A percentile compares a stretch with the other conserved stretches of the same genome.
These are phyloP conservation scores for Wickerhamomyces subpelliculosus DNA, from an alignment of 805 yeast species.

Conservation along the genomic window DNA sequence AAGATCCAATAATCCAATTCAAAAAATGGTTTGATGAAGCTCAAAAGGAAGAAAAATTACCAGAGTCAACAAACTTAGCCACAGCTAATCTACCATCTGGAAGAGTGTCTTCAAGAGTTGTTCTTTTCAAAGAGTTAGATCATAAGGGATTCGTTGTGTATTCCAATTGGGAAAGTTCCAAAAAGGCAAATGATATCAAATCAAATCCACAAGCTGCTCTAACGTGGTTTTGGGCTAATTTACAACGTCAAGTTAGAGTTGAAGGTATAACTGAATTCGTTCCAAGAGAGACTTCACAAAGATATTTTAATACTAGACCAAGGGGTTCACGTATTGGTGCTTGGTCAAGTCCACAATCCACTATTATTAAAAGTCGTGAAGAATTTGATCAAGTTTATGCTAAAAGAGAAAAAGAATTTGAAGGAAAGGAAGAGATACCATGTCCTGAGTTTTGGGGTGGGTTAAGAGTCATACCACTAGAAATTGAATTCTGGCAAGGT, in stretches of 20 bases:
- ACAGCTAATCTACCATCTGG: conserved; percentile 89
- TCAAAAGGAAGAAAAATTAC: conserved; percentile 49
- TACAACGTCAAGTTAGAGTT: conserved; percentile 88
- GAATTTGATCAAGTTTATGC: conserved; percentile 52
- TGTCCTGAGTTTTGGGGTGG: conserved; percentile 98
- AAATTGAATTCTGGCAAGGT: conserved; percentile 98
- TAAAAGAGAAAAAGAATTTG: conserved; percentile 48
- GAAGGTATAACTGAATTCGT: conserved; percentile 81
- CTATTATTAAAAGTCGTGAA: conserved; percentile 47
- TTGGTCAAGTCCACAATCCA: conserved; percentile 90
- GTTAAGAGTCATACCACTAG: conserved; percentile 76
- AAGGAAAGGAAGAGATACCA: conserved; percentile 59
- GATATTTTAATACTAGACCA: conserved; percentile 84
- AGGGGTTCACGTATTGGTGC: conserved; percentile 93
- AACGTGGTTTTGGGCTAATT: conserved; percentile 85
- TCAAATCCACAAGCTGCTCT: conserved; percentile 77
- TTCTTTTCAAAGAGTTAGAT: conserved; percentile 86
- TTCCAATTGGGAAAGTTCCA: conserved; percentile 87
- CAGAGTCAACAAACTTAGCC: conserved; percentile 83
- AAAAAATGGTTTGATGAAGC: conserved; percentile 83
- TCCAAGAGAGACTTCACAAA: conserved; percentile 61
- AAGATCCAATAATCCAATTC: conserved; percentile 72
- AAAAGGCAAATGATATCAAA: conserved; percentile 65
- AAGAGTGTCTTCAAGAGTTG: conserved; percentile 78
- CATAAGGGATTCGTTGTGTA: conserved; percentile 76